These are phyloP conservation scores for Syncephalastrum sp. DNA, from an alignment of 371 early-diverging fungal genomes.

Conservation along the genomic window DNA sequence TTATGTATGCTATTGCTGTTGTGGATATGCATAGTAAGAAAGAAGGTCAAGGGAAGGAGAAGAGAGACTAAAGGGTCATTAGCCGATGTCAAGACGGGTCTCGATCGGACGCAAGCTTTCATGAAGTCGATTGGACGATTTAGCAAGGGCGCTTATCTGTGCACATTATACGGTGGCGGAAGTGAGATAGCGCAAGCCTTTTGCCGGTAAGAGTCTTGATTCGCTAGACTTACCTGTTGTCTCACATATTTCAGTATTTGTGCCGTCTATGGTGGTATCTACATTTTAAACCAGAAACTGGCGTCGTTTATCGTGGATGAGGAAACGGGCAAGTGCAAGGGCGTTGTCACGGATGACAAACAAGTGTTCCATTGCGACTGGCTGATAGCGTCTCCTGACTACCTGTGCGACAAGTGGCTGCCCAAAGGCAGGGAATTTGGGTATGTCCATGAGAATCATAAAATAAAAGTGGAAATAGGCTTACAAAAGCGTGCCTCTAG, in stretches of 20 bases:
- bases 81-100: conserved; percentile 62
- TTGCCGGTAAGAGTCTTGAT: conserved; percentile 62
- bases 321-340: conserved; percentile 34
- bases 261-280: conserved; percentile 90
- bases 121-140: conserved; percentile 86
- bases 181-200: conserved; percentile 92
- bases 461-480: neutral
- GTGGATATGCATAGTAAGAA: conserved; percentile 43
- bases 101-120: conserved; percentile 65
- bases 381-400: conserved; percentile 54
- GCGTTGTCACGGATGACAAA: conserved; percentile 47
- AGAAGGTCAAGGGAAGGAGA: neutral
- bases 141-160: conserved; percentile 81
- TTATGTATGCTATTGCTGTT: conserved; percentile 73
- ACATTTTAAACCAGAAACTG: conserved; percentile 66
- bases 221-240: too few species aligned
- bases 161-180: conserved; percentile 86
- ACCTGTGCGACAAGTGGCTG: conserved; percentile 44
- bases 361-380: conserved; percentile 42
- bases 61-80: neutral
- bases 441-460: conserved; percentile 8
- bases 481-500: conserved; percentile 21
- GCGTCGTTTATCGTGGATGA: conserved; percentile 36
- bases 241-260: conserved; percentile 51
- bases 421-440: conserved; percentile 24